Percentiles rank a stretch among this genome's conserved stretches.
Conservation (phyloP, 163 green algal genomes). For the Prototheca wickerhamii region DNA sequence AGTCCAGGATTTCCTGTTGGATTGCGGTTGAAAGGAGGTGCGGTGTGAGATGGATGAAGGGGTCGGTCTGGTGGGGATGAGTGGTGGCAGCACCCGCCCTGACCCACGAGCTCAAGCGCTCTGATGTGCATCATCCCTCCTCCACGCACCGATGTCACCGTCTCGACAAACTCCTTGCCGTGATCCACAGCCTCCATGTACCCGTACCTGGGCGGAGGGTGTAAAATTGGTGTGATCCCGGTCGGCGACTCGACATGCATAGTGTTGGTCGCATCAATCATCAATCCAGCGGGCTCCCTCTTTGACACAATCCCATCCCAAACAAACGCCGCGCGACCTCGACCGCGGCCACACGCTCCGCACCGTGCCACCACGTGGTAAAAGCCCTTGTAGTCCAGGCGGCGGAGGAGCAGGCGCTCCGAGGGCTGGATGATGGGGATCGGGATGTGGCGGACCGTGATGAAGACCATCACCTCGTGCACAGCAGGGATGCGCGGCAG, state of each 20-base stretch:
- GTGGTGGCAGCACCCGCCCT: no score
- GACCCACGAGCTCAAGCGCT: no score
- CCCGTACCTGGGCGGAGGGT: not conserved
- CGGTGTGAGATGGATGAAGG: not conserved
- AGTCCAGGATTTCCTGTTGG: not conserved
- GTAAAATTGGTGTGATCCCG: conserved; percentile 1
- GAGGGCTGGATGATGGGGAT: conserved; percentile 20
- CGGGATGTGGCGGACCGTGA: conserved; percentile 33
- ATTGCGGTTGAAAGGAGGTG: not conserved
- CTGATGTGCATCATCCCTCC: no score
- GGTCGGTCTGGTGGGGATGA: no score
- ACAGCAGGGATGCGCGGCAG: conserved; percentile 18
- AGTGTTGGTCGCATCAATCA: no score
- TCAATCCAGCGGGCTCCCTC: no score
- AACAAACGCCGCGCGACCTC: no score
- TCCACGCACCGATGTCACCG: no score
- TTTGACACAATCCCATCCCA: no score
- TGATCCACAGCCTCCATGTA: conserved; percentile 10
- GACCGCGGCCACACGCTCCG: no score
- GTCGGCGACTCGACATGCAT: no score
- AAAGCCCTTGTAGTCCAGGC: conserved; percentile 11
- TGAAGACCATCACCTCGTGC: conserved; percentile 28
- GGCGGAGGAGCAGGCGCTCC: conserved; percentile 32
- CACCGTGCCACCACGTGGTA: conserved; percentile 21
- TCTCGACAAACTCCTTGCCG: conserved; percentile 8